Conservation (phyloP, 306 rosid genomes). For the Ceratonia siliqua region DNA sequence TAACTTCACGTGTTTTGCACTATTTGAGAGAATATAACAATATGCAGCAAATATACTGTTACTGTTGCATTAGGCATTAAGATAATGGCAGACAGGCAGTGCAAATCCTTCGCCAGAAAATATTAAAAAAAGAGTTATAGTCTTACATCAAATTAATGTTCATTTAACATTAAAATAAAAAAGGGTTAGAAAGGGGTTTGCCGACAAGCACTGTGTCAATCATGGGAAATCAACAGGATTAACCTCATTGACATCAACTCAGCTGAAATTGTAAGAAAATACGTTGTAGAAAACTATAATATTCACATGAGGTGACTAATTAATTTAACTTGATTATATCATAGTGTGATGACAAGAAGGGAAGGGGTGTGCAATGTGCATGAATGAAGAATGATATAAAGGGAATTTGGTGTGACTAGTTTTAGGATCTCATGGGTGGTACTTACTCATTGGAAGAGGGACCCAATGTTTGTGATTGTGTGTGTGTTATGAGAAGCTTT, state of each 20-base stretch:
- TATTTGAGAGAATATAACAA: background rate
- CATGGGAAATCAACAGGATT: constrained; percentile 24
- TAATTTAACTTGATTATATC: background rate
- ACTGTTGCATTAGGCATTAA: constrained; percentile 26
- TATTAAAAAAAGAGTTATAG: background rate
- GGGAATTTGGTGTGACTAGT: constrained; percentile 30
- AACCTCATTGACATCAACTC: background rate
- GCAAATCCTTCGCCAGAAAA: background rate
- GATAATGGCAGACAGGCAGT: constrained; percentile 36
- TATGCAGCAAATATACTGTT: background rate
- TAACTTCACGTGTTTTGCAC: background rate
- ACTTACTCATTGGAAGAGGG: constrained; percentile 39
- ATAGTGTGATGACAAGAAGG: background rate
- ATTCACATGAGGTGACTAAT: background rate
- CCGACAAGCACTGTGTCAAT: constrained; percentile 44
- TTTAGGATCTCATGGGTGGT: constrained; percentile 43
- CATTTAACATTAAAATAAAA: background rate
- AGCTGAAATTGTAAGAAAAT: background rate
- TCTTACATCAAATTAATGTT: constrained; percentile 11
- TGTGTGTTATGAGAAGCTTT: constrained; percentile 5
- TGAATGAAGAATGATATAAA: constrained; percentile 13
- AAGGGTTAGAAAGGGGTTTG: constrained; percentile 43
- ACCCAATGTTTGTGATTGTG: constrained; percentile 35
- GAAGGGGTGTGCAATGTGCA: background rate
- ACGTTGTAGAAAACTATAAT: background rate